Evolutionary conservation across 192 early-diverging fungal species (phyloP).

Genomic region (Phlyctochytrium planicorne): DNA sequence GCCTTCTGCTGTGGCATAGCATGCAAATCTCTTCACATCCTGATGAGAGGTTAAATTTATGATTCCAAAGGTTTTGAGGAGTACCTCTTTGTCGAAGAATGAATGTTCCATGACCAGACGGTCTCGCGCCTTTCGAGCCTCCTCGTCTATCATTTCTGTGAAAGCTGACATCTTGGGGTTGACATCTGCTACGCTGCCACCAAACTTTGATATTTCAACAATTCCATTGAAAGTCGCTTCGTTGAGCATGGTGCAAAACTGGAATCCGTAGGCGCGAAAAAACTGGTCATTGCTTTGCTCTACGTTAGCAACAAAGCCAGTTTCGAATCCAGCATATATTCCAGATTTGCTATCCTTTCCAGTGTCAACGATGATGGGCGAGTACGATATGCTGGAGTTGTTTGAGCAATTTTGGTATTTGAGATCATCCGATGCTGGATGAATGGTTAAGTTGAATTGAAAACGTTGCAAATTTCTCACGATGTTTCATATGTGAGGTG

Average conservation of each 20-base stretch:
- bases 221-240: constrained; percentile 29
- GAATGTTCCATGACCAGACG: neutral
- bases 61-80: neutral
- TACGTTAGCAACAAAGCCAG: neutral
- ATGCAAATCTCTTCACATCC: constrained; percentile 31
- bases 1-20: constrained; percentile 46
- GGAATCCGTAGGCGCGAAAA: constrained; percentile 25
- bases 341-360: no score
- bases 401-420: neutral
- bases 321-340: no score
- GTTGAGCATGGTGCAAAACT: constrained; percentile 37
- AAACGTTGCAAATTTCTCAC: no score
- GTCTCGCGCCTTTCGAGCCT: constrained; percentile 15
- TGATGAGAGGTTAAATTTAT: neutral
- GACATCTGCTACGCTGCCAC: constrained; percentile 26
- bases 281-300: constrained; percentile 4
- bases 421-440: neutral
- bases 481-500: no score
- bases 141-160: constrained; percentile 27
- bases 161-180: constrained; percentile 23
- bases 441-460: neutral
- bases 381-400: no score
- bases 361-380: no score
- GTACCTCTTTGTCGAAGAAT: neutral
- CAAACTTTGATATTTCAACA: constrained; percentile 14